These are phyloP conservation scores for Boletus pseudo-olivaceus DNA, from an alignment of 768 basidiomycete species.

Conservation along the genomic window DNA sequence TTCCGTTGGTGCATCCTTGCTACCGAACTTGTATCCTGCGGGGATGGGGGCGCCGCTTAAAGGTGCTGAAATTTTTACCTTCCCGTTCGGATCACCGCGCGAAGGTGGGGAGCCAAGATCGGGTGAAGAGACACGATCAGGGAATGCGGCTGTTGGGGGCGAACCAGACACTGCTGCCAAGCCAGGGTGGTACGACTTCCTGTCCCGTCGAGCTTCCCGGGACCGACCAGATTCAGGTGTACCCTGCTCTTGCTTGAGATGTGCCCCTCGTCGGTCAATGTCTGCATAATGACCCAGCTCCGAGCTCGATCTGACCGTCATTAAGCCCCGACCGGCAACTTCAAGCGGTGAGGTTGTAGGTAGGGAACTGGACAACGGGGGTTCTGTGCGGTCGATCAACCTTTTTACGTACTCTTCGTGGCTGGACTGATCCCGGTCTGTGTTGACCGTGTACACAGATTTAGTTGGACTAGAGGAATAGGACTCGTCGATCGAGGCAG, in stretches of 20 bases:
- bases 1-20: slow-evolving; percentile 58
- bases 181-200: slow-evolving; percentile 64
- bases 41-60: slow-evolving; percentile 83
- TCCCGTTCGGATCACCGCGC: slow-evolving; percentile 52
- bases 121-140: slow-evolving; percentile 39
- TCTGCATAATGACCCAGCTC: slow-evolving; percentile 82
- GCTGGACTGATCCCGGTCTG: slow-evolving; percentile 23
- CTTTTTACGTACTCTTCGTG: slow-evolving; percentile 34
- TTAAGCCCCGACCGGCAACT: slow-evolving; percentile 27
- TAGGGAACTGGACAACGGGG: slow-evolving; percentile 60
- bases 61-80: slow-evolving; percentile 87
- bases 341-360: slow-evolving; percentile 48
- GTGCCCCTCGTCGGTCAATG: slow-evolving; percentile 38
- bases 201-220: slow-evolving; percentile 48
- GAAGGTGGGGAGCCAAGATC: slow-evolving; percentile 50
- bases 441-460: slow-evolving; percentile 44
- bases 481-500: slow-evolving; percentile 21
- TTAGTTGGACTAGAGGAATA: slow-evolving; percentile 54
- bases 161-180: slow-evolving; percentile 49
- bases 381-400: slow-evolving; percentile 48
- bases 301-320: slow-evolving; percentile 61
- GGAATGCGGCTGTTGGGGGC: slow-evolving; percentile 35
- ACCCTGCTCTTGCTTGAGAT: slow-evolving; percentile 38
- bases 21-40: slow-evolving; percentile 85
- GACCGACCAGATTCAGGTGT: slow-evolving; percentile 55